Conservation (phyloP, 2,329 filamentous ascomycete species). For the Scedosporium boydii region DNA sequence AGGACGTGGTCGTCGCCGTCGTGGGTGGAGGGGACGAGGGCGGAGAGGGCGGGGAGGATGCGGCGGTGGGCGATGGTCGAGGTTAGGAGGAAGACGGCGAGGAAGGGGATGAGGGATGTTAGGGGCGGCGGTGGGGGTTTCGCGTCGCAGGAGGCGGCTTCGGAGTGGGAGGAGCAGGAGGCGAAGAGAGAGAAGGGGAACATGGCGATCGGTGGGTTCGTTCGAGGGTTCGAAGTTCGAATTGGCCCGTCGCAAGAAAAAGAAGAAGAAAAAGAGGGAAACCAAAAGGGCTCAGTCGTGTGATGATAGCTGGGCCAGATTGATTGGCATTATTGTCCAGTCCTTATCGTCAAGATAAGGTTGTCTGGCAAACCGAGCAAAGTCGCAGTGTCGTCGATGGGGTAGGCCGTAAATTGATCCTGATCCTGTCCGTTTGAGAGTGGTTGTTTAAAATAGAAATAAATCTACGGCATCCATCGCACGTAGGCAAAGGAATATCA, state of each 20-base stretch:
- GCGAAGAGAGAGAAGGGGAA: conserved; percentile 30
- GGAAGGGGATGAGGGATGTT: conserved; percentile 59
- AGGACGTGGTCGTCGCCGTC: conserved; percentile 54
- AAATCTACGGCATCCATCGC: neutral
- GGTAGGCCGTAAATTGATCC: too few relatives aligned
- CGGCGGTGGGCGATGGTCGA: conserved; percentile 54
- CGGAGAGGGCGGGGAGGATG: conserved; percentile 63
- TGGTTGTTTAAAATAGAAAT: neutral
- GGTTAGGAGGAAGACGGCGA: conserved; percentile 58
- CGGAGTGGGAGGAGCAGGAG: conserved; percentile 32
- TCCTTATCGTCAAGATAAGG: neutral
- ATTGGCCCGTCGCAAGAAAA: neutral
- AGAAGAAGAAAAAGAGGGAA: too few relatives aligned
- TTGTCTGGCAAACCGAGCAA: neutral
- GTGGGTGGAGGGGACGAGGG: conserved; percentile 38
- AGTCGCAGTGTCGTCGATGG: too few relatives aligned
- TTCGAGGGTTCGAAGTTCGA: neutral
- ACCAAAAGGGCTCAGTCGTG: neutral
- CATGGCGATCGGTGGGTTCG: conserved; percentile 15
- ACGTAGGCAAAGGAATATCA: neutral
- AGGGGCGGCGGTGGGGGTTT: conserved; percentile 35
- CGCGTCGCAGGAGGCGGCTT: conserved; percentile 44
- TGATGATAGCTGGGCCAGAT: neutral
- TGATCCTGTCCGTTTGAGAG: neutral
- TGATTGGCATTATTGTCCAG: neutral